Base-by-base conservation (phyloP, 1,139 yeast genomes). In the Candida glucosophila region DNA sequence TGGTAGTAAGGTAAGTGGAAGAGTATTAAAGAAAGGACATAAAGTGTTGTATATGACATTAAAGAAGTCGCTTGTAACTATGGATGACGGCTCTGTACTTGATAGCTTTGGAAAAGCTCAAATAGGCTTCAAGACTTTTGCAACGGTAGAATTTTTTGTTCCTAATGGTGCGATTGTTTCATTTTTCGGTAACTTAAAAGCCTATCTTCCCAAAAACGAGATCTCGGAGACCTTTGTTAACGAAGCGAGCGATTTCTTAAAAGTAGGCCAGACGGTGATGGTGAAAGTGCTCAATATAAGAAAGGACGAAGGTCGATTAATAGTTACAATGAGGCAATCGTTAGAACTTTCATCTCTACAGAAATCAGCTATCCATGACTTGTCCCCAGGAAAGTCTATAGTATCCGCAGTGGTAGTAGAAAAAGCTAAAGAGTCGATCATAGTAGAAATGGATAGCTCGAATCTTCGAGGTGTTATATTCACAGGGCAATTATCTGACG, bases 221-320 rank as follows among this genome's bases (percentile, higher is more conserved):
- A 82, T 90, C 41, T 80, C 94, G 28, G 97, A 90, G 53, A 78
- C 95, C 2, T 82, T 72, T 47, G 90, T 86, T 24, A 66, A 65
- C 30, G 73, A 74, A 29, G 86, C 95, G 12, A 73, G 71, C 39
- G 93, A 86, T 36, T 80, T 78, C 49, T 67, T 88, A 43, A 75
- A 74, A 37, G 46, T 82, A 14, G 95, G 95, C 3, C 98, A 90
- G 55, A 79, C 95, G 4, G 78, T 90, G 22, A 61, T 66, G 17
- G 92, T 82, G 5, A 73, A 78, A 39, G 60, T 90, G 15, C 44
- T 77, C 23, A 58, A 62, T 20, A 71, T 78, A 23, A 76, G 80
- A 37, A 52, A 64, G 14, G 73, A 67, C 10, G 58, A 60, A 17
- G 59, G 69, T 22, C 71, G 78, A 43, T 57, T 86, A 35, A 54